Conservation (phyloP, 345 rosid genomes). For the Euphorbia tirucalli region DNA sequence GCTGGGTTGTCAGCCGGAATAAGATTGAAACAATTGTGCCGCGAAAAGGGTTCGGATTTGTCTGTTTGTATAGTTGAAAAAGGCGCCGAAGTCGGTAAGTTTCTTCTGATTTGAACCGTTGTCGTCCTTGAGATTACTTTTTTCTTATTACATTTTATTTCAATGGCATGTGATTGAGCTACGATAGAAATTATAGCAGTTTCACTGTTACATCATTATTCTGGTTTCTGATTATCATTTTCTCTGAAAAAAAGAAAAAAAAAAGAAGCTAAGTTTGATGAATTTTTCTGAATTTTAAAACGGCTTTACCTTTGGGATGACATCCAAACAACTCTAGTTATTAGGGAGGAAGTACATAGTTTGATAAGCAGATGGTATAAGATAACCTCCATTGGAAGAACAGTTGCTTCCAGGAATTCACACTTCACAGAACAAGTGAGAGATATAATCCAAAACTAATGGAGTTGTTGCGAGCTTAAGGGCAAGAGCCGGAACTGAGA, state of each 20-base stretch:
- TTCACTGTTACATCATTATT: not conserved
- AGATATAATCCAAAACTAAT: no score
- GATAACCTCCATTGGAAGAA: not conserved
- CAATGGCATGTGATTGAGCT: not conserved
- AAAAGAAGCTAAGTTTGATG: not conserved
- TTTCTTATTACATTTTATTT: not conserved
- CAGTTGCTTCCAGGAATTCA: no score
- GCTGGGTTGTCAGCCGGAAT: constrained; percentile 96
- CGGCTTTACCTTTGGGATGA: not conserved
- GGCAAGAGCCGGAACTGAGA: no score
- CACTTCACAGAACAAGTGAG: no score
- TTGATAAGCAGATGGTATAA: not conserved
- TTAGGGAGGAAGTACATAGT: not conserved
- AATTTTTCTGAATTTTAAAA: no score
- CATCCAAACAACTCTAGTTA: not conserved
- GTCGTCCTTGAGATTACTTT: not conserved
- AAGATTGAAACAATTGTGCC: constrained; percentile 78
- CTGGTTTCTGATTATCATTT: not conserved
- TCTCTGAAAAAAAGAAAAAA: not conserved
- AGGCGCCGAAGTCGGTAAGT: constrained; percentile 86
- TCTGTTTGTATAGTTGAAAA: constrained; percentile 95
- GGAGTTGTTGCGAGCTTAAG: no score
- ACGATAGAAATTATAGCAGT: not conserved
- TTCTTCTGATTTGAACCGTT: not conserved
- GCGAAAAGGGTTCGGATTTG: constrained; percentile 65